Evolutionary conservation across 345 rosid genomes (phyloP).

Genomic region (Hibiscus syriacus): DNA sequence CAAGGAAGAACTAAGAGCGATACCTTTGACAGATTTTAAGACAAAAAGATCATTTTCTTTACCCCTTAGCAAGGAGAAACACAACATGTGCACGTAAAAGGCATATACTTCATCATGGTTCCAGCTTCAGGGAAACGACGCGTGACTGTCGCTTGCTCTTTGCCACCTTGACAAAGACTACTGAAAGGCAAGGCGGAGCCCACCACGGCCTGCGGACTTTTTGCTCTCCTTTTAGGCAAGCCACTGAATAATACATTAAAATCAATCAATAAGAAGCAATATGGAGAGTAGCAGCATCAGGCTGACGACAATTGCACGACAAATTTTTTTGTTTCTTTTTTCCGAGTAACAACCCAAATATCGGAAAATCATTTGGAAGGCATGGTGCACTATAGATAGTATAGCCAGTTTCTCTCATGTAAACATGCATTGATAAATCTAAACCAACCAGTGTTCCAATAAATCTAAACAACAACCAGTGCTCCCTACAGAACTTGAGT

Average conservation of each 20-base stretch:
- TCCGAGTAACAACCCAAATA: neutral
- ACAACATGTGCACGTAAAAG: slow-evolving; percentile 41
- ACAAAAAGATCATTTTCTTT: neutral
- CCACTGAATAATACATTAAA: slow-evolving; percentile 44
- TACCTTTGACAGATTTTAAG: slow-evolving; percentile 19
- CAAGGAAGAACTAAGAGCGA: slow-evolving; percentile 21
- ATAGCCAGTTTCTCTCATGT: neutral
- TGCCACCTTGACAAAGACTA: slow-evolving; percentile 70
- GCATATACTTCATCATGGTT: slow-evolving; percentile 51
- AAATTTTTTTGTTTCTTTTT: neutral
- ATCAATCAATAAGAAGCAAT: neutral
- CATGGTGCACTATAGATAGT: too few species aligned
- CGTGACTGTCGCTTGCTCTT: slow-evolving; percentile 91
- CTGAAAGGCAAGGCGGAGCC: slow-evolving; percentile 90
- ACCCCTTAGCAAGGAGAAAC: slow-evolving; percentile 33
- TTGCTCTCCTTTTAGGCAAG: slow-evolving; percentile 96
- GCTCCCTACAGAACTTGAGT: too few species aligned
- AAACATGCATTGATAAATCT: neutral
- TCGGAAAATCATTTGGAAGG: neutral
- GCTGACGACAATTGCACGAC: neutral
- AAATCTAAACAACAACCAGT: too few species aligned
- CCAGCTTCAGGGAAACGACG: slow-evolving; percentile 92
- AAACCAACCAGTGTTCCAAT: neutral
- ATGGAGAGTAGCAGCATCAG: neutral
- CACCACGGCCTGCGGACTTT: slow-evolving; percentile 93